Conservation (phyloP, 2,329 filamentous ascomycete genomes). For the Pseudogymnoascus sp. region DNA sequence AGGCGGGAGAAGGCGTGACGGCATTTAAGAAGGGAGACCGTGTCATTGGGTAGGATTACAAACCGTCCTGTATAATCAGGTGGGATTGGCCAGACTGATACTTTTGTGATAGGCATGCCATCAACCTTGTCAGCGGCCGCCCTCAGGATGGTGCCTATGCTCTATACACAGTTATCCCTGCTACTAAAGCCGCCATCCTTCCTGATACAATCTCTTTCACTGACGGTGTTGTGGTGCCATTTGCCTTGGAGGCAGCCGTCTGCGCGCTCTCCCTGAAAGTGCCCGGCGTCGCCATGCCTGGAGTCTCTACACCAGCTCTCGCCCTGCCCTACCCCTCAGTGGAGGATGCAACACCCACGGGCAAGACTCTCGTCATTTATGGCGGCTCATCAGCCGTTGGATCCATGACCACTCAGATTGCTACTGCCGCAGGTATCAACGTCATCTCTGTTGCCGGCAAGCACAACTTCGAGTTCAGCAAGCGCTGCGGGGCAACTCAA, state of each 20-base stretch:
- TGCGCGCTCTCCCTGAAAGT: slow-evolving; percentile 22
- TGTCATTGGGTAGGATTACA: neutral
- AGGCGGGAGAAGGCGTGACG: neutral
- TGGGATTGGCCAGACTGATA: slow-evolving; percentile 1
- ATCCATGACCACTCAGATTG: slow-evolving; percentile 18
- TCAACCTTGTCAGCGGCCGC: slow-evolving; percentile 23
- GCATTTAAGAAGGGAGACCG: slow-evolving; percentile 7
- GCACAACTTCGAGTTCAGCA: slow-evolving; percentile 17
- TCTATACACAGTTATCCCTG: slow-evolving; percentile 12
- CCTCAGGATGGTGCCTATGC: slow-evolving; percentile 25
- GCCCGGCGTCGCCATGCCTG: slow-evolving; percentile 16
- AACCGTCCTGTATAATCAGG: neutral
- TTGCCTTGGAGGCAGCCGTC: slow-evolving; percentile 22
- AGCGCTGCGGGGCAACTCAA: slow-evolving; percentile 18
- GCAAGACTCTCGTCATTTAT: slow-evolving; percentile 3
- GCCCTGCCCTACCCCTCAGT: neutral
- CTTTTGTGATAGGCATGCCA: slow-evolving; percentile 10
- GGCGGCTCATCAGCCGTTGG: slow-evolving; percentile 10
- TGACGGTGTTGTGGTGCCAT: slow-evolving; percentile 15
- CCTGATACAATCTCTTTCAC: slow-evolving; percentile 16
- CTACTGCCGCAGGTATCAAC: slow-evolving; percentile 15
- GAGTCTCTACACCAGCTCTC: slow-evolving; percentile 9
- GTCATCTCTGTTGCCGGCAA: slow-evolving; percentile 13
- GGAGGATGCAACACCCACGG: neutral
- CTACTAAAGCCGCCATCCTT: slow-evolving; percentile 20